These are phyloP conservation scores for Mesembryanthemum crystallinum DNA, from an alignment of 148 eudicot genomes.

Conservation along the genomic window DNA sequence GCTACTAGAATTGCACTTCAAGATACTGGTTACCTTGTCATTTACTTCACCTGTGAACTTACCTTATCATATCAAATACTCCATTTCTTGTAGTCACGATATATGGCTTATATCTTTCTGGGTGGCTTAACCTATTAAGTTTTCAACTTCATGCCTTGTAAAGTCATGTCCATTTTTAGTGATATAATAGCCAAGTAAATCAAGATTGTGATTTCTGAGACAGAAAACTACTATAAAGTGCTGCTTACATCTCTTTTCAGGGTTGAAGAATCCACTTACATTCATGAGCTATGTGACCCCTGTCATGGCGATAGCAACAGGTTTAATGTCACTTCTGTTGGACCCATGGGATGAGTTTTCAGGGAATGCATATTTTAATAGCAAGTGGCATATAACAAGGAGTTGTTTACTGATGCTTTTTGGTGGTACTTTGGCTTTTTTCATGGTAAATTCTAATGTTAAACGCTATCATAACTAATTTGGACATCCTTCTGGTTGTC, in stretches of 20 bases:
- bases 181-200: not conserved
- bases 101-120: not conserved
- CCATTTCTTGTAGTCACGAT: not conserved
- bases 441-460: slow-evolving; percentile 56
- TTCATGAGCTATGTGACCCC: slow-evolving; percentile 98
- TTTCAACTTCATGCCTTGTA: not conserved
- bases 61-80: not conserved
- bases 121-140: not conserved
- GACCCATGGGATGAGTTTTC: slow-evolving; percentile 91
- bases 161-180: not conserved
- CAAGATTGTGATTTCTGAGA: not conserved
- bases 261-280: slow-evolving; percentile 86
- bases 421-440: slow-evolving; percentile 94
- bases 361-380: slow-evolving; percentile 63
- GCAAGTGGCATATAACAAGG: slow-evolving; percentile 60
- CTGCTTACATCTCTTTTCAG: slow-evolving; percentile 35
- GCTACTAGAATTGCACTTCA: not conserved
- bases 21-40: not conserved
- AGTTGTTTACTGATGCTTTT: slow-evolving; percentile 92
- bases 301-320: slow-evolving; percentile 81
- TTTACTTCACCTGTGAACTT: not conserved
- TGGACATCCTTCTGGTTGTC: slow-evolving; percentile 8
- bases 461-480: not conserved
- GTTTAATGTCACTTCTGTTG: slow-evolving; percentile 61
- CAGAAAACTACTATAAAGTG: slow-evolving; percentile 12